phyloP scores from a whole-genome alignment of 768 basidiomycete genomes.

The Trametes coccinea region DNA sequence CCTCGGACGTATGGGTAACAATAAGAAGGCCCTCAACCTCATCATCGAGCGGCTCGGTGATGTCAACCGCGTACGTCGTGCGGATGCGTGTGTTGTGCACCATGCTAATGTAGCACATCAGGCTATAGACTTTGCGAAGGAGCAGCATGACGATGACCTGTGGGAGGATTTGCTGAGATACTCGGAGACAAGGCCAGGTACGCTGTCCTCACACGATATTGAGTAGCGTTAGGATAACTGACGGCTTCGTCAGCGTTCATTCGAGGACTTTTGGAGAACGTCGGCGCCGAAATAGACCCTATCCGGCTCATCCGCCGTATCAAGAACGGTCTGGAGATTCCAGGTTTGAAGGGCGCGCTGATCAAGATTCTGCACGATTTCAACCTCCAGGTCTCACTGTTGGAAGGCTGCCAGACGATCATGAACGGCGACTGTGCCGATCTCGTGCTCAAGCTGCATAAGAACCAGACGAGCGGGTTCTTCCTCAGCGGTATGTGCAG shows the following conservation, averaged over 20 bases:
- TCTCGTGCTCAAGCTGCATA: conserved; percentile 67
- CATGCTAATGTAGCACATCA: conserved; percentile 29
- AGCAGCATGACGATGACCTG: conserved; percentile 93
- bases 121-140: conserved; percentile 98
- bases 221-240: no score
- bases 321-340: conserved; percentile 94
- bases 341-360: conserved; percentile 88
- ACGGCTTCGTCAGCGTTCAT: conserved; percentile 70
- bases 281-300: conserved; percentile 94
- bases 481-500: conserved; percentile 62
- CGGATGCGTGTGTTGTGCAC: not conserved
- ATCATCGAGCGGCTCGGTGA: conserved; percentile 96
- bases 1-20: conserved; percentile 96
- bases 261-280: conserved; percentile 90
- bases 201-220: no score
- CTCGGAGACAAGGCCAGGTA: conserved; percentile 90
- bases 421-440: conserved; percentile 79
- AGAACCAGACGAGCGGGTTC: conserved; percentile 79
- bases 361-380: conserved; percentile 98
- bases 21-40: conserved; percentile 88
- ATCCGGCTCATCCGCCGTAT: conserved; percentile 92
- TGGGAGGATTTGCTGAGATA: conserved; percentile 97
- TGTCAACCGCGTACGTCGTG: conserved; percentile 70
- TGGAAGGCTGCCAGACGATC: conserved; percentile 91
- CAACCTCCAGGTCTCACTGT: conserved; percentile 87